Evolutionary conservation across 148 eudicot genomes (phyloP), one percentile per base, ranked within the genome.

Genomic region (Camellia sinensis): DNA sequence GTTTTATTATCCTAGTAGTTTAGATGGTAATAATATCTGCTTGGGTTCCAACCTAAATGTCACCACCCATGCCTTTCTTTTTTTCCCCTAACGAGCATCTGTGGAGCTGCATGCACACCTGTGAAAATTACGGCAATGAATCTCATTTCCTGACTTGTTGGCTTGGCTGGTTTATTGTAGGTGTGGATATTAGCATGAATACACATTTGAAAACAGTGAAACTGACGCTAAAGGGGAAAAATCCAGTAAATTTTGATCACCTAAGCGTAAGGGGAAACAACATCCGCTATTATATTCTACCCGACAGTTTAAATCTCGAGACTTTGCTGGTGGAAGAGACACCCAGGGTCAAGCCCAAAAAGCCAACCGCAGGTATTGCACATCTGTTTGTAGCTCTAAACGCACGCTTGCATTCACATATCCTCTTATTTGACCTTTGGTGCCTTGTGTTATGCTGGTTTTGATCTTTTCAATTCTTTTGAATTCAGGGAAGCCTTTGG

Each of bases 131-230:
- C 7, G 50, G 50, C 50, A 3, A 46, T 46, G 50, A 46, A 46
- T 1, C 29, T 22, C 29, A 22, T 22, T 46, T 46, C 1, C 50
- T 46, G 50, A 56, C 60, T 22, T 56, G 60, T 6, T 3, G 50
- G 60, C 60, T 56, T 56, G 60, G 60, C 12, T 40, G 69, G n/a
- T 65, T 76, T 60, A 40, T n/a, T 78, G 71, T 70, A 90, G 91
- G 92, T 62, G 92, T 91, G 80, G 95, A 91, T 76, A 88, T 91
- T 12, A 92, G 95, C 81, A 92, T 92, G 95, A 92, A 92, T 85
- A 90, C 95, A 44, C 93, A 90, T 83, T 83, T 92, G 84, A 92
- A 92, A 87, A 87, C 95, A 13, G 91, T 92, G 46, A 92, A 92
- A 77, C 84, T 92, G 48, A 88, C 95, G 18, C 84, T 81, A 3